Evolutionary conservation across 805 yeast genomes (phyloP), one percentile per base, ranked within the genome.

Genomic region (Hanseniaspora pseudoguilliermondii): DNA sequence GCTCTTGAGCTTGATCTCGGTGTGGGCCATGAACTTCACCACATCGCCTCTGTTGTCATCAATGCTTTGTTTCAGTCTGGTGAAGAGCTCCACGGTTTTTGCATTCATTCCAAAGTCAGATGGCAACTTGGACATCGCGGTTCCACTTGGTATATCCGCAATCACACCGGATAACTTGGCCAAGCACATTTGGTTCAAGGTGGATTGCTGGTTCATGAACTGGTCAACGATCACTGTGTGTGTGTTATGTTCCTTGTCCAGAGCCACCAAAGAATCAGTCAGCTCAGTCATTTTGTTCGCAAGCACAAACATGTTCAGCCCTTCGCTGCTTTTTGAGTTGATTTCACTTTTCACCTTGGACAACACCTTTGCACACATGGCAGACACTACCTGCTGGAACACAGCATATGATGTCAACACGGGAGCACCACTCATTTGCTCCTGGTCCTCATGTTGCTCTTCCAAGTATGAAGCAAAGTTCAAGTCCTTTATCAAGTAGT

Each of bases 81-180:
- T 80, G 72, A 86, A 78, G 9, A 82, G 70, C 57, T 84, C 91
- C n/a, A 83, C 82, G 0, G 86, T 82, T 16, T 81, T 75, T 62
- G 82, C 89, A 44, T 85, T 76, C 47, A 87, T 79, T 53, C 86
- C 85, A 61, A 76, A 78, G 59, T 87, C 96, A 48, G 75, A 75
- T 11, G 87, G 84, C 41, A 83, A 64, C 62, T 54, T 63, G 36
- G 35, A 49, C 50, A 21, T 60, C 57, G 54, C 62, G 63, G 34
- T 62, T 59, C 15, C 56, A 48, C 9, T 34, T 35, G 36, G 35
- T 4, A 46, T 36, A 15, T 71, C 71, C 1, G 71, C 71, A 8
- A 76, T 53, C 7, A 72, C 59, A 1, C 71, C 68, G 15, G 65
- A 61, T 47, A 73, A 63, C 8, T 29, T 57, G 43, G 41, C 44